Percentiles rank a stretch among this genome's conserved stretches.
Evolutionary conservation across 495 filamentous ascomycete genomes (phyloP).

Genomic region (Aspergillus baeticus): DNA sequence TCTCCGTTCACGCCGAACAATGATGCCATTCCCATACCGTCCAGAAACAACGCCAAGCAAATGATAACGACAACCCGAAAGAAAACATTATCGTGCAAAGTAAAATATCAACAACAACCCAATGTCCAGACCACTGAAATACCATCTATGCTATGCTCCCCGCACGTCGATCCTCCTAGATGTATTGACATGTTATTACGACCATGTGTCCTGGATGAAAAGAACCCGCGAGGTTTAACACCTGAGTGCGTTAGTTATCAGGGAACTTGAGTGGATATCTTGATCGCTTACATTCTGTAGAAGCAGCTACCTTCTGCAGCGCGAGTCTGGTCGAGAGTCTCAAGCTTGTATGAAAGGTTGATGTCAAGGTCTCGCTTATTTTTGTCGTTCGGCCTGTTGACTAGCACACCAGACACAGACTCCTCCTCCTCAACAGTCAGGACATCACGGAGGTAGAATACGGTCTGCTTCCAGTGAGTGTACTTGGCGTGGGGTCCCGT

Average conservation of each 20-base stretch:
- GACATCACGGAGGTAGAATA: conserved; percentile 83
- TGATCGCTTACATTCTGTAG: conserved; percentile 78
- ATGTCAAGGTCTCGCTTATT: conserved; percentile 96
- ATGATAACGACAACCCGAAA: conserved; percentile 10
- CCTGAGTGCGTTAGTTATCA: conserved; percentile 36
- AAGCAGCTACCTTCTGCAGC: conserved; percentile 66
- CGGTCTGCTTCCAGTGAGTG: conserved; percentile 94
- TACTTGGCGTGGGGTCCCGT: conserved; percentile 89
- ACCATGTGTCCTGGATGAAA: conserved; percentile 16
- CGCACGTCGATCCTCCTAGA: conserved; percentile 14
- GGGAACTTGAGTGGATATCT: neutral
- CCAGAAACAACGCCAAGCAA: conserved; percentile 37
- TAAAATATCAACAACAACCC: conserved; percentile 21
- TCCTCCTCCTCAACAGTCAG: conserved; percentile 81
- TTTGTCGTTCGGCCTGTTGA: conserved; percentile 86
- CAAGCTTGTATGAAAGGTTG: conserved; percentile 75
- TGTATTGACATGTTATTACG: conserved; percentile 18
- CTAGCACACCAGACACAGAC: conserved; percentile 65
- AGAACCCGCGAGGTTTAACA: conserved; percentile 37
- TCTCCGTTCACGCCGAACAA: conserved; percentile 49
- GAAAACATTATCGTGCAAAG: conserved; percentile 18
- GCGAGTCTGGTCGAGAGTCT: conserved; percentile 69
- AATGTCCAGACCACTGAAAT: conserved; percentile 20
- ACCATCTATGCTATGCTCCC: conserved; percentile 35
- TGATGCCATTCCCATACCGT: conserved; percentile 45